phyloP scores from a whole-genome alignment of 208 protist genomes.

The Crithidia brevicula region DNA sequence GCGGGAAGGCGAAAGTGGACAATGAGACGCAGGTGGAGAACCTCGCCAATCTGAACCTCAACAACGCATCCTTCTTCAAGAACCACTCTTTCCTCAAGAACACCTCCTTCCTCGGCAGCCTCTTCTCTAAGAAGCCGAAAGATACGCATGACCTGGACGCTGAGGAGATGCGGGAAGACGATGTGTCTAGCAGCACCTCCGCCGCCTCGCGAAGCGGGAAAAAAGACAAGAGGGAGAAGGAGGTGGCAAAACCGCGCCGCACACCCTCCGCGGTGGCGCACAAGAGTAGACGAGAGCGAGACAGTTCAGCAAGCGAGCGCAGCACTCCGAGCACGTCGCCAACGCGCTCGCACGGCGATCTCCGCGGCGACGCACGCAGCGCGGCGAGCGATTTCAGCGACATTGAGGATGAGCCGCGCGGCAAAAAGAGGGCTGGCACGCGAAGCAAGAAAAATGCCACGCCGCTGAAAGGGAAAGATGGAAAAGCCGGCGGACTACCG shows the following conservation, averaged over 20 bases:
- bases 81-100: conserved; percentile 63
- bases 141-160: conserved; percentile 33
- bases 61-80: conserved; percentile 55
- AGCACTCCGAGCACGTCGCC: conserved; percentile 27
- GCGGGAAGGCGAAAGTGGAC: conserved; percentile 17
- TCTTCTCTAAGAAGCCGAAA: conserved; percentile 38
- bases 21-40: conserved; percentile 20
- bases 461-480: background rate
- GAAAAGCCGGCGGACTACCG: background rate
- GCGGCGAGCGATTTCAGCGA: conserved; percentile 31
- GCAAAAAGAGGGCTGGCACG: background rate
- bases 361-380: conserved; percentile 6
- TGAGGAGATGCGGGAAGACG: conserved; percentile 19
- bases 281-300: conserved; percentile 11
- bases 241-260: background rate
- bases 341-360: conserved; percentile 9
- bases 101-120: conserved; percentile 43
- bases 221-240: conserved; percentile 1
- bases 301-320: conserved; percentile 1
- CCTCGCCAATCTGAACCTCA: conserved; percentile 23
- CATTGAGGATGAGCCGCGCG: conserved; percentile 25
- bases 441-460: background rate
- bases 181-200: conserved; percentile 17
- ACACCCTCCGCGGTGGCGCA: background rate
- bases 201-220: conserved; percentile 10